phyloP scores from a whole-genome alignment of 768 basidiomycete genomes.

The Lyophyllum decastes region DNA sequence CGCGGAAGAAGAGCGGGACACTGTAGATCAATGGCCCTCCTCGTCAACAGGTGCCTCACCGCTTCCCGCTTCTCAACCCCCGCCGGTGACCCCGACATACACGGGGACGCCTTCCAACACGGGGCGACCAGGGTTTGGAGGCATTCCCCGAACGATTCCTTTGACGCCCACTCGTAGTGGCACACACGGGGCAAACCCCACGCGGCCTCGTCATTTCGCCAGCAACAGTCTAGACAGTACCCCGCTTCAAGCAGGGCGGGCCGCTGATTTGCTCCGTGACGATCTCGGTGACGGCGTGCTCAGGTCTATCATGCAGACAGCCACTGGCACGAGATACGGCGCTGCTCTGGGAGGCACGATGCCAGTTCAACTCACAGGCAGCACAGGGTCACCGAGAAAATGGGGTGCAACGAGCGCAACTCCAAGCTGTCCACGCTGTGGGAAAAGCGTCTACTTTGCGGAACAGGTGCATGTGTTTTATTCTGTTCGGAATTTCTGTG shows the following conservation, averaged over 20 bases:
- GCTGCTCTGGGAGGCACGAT: conserved; percentile 43
- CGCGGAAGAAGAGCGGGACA: conserved; percentile 23
- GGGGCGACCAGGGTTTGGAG: conserved; percentile 45
- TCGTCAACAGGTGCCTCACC: neutral
- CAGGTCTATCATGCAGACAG: conserved; percentile 32
- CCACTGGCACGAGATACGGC: conserved; percentile 72
- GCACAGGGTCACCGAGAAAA: conserved; percentile 40
- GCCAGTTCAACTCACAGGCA: conserved; percentile 35
- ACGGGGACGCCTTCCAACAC: conserved; percentile 38
- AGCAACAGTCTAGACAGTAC: conserved; percentile 21
- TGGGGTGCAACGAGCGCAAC: conserved; percentile 51
- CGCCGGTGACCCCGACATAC: neutral
- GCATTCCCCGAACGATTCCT: conserved; percentile 56
- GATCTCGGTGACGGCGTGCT: conserved; percentile 9
- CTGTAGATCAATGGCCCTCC: conserved; percentile 6
- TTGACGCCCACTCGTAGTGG: conserved; percentile 39
- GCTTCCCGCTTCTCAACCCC: neutral
- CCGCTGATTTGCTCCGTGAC: neutral
- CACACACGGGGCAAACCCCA: conserved; percentile 1
- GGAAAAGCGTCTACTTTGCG: conserved; percentile 82
- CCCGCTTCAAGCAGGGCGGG: neutral
- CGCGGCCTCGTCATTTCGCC: conserved; percentile 13
- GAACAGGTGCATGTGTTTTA: conserved; percentile 56
- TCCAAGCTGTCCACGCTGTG: conserved; percentile 68
- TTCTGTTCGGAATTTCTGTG: neutral